Conservation (phyloP, 768 basidiomycete genomes). For the Mycena latifolia region DNA sequence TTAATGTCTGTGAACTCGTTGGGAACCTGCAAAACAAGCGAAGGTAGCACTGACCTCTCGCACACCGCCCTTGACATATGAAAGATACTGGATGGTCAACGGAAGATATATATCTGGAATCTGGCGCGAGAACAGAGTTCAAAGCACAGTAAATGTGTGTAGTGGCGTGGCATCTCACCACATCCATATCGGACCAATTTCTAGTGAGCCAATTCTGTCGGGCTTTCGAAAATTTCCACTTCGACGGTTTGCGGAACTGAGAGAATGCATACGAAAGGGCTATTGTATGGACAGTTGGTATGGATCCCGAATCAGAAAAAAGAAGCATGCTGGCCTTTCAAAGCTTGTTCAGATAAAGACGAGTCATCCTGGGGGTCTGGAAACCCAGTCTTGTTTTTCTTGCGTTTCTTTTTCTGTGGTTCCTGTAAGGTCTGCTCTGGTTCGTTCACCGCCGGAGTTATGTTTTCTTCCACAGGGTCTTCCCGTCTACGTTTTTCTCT, state of each 20-base stretch:
- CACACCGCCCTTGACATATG: constrained; percentile 61
- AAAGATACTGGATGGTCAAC: constrained; percentile 59
- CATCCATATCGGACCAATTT: constrained; percentile 70
- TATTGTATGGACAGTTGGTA: constrained; percentile 31
- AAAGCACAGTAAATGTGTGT: neutral
- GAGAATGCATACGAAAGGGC: constrained; percentile 66
- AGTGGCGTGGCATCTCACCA: constrained; percentile 48
- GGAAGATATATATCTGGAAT: constrained; percentile 61
- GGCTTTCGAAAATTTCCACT: constrained; percentile 84
- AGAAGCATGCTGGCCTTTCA: constrained; percentile 50
- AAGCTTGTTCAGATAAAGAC: constrained; percentile 50
- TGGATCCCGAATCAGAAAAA: neutral
- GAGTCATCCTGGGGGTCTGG: constrained; percentile 56
- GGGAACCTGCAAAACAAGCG: neutral
- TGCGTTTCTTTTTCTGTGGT: constrained; percentile 49
- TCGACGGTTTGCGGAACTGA: constrained; percentile 59
- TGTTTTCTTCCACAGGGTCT: constrained; percentile 8
- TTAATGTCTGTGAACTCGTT: constrained; percentile 6
- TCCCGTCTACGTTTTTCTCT: constrained; percentile 41
- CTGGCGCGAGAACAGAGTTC: neutral
- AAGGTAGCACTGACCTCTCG: constrained; percentile 49
- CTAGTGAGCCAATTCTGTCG: constrained; percentile 81
- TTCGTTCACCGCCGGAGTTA: neutral
- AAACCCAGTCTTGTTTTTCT: constrained; percentile 56
- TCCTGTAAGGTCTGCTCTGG: constrained; percentile 20